phyloP scores from a whole-genome alignment of 768 basidiomycete species.

The Tephrocybe sp. region DNA sequence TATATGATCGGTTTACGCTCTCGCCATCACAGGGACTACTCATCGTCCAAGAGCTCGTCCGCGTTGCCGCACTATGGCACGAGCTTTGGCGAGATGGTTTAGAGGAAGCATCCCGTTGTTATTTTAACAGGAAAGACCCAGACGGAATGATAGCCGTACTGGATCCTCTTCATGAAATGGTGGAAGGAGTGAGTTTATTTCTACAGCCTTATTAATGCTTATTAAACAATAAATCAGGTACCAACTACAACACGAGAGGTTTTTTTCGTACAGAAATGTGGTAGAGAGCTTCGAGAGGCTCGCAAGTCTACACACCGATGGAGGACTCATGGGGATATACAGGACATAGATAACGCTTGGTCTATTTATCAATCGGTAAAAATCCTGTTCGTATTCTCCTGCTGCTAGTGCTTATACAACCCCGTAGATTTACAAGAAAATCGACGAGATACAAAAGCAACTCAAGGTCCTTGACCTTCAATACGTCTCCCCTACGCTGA shows the following conservation, averaged over 20 bases:
- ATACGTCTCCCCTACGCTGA: slow-evolving; percentile 90
- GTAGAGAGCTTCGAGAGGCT: slow-evolving; percentile 87
- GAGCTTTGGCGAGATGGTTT: slow-evolving; percentile 98
- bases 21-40: slow-evolving; percentile 56
- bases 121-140: slow-evolving; percentile 95
- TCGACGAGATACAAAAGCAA: slow-evolving; percentile 88
- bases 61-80: slow-evolving; percentile 97
- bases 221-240: slow-evolving; percentile 48
- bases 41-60: slow-evolving; percentile 91
- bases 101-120: slow-evolving; percentile 93
- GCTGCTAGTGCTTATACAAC: not conserved
- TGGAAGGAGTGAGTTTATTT: slow-evolving; percentile 66
- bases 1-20: not conserved
- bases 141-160: slow-evolving; percentile 93
- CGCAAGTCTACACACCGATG: slow-evolving; percentile 86
- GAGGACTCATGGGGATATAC: slow-evolving; percentile 78
- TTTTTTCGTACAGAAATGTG: slow-evolving; percentile 91
- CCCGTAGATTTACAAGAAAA: slow-evolving; percentile 84
- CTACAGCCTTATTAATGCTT: not conserved
- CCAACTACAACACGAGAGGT: slow-evolving; percentile 91
- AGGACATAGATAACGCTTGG: slow-evolving; percentile 95
- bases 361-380: slow-evolving; percentile 93
- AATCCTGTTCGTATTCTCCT: not conserved
- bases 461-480: slow-evolving; percentile 89
- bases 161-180: slow-evolving; percentile 87